phyloP scores from a whole-genome alignment of 441 rosid species.

The Croton setiger region DNA sequence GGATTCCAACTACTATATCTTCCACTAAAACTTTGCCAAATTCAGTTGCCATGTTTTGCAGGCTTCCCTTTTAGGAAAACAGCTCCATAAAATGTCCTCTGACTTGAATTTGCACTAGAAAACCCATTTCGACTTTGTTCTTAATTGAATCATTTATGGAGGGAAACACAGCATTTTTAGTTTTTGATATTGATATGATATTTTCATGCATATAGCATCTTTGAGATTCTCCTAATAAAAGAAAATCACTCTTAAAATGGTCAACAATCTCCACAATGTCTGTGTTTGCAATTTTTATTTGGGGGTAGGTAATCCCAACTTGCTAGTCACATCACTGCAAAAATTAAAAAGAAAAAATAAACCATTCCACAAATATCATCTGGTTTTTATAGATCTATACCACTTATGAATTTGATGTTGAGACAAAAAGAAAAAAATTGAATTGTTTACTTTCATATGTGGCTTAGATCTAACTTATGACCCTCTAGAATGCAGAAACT shows the following conservation, averaged over 20 bases:
- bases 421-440: background rate
- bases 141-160: background rate
- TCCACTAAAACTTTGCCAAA: slow-evolving; percentile 9
- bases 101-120: background rate
- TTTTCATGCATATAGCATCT: background rate
- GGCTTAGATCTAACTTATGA: background rate
- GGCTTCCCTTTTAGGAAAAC: slow-evolving; percentile 4
- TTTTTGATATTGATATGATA: slow-evolving; percentile 1
- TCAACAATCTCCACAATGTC: background rate
- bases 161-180: background rate
- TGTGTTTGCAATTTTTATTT: background rate
- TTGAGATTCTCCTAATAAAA: background rate
- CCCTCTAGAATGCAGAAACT: slow-evolving; percentile 12
- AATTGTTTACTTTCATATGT: background rate
- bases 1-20: slow-evolving; percentile 11
- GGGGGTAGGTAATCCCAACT: background rate
- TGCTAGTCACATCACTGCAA: background rate
- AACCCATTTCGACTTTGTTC: background rate
- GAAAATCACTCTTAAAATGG: background rate
- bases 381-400: background rate
- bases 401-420: background rate
- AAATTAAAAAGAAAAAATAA: no score
- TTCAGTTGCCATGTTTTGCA: background rate
- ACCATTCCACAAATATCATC: background rate
- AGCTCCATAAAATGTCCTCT: background rate